These are phyloP conservation scores for Pharnaceum exiguum DNA, from an alignment of 148 eudicot species.

Conservation along the genomic window DNA sequence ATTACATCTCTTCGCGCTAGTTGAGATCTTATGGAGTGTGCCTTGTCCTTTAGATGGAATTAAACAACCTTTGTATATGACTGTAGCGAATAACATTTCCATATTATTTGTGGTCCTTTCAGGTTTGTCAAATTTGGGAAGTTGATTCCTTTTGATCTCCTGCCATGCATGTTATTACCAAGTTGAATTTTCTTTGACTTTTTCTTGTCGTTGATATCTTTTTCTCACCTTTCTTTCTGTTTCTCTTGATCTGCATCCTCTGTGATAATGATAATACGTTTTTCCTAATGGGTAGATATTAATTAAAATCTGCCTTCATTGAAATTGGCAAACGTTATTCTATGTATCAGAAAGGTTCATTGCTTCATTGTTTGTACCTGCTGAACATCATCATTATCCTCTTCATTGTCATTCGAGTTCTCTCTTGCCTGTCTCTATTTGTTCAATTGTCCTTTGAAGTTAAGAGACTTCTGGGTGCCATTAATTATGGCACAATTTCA, in stretches of 20 bases:
- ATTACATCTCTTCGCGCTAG: no score
- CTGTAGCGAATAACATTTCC: slow-evolving; percentile 8
- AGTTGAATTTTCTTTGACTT: slow-evolving; percentile 7
- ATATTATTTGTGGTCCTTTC: slow-evolving; percentile 23
- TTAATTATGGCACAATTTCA: slow-evolving; percentile 69
- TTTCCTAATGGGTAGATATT: slow-evolving; percentile 32
- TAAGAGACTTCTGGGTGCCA: slow-evolving; percentile 59
- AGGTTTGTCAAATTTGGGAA: slow-evolving; percentile 13
- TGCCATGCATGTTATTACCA: slow-evolving; percentile 15
- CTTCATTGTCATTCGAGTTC: slow-evolving; percentile 45
- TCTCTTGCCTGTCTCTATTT: slow-evolving; percentile 49
- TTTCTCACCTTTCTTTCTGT: slow-evolving; percentile 28
- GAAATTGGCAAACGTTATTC: slow-evolving; percentile 31
- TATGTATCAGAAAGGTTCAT: slow-evolving; percentile 30
- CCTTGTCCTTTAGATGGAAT: slow-evolving; percentile 4
- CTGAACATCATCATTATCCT: slow-evolving; percentile 41
- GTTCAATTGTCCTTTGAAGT: slow-evolving; percentile 39
- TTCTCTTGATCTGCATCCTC: slow-evolving; percentile 24
- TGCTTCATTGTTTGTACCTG: slow-evolving; percentile 60
- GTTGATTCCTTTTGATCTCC: slow-evolving; percentile 16
- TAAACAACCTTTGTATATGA: background rate
- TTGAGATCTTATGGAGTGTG: background rate
- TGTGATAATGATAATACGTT: slow-evolving; percentile 34
- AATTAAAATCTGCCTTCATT: slow-evolving; percentile 25
- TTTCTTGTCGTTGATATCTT: slow-evolving; percentile 19